Evolutionary conservation across 306 rosid genomes (phyloP).

Genomic region (Cucurbita maxima): DNA sequence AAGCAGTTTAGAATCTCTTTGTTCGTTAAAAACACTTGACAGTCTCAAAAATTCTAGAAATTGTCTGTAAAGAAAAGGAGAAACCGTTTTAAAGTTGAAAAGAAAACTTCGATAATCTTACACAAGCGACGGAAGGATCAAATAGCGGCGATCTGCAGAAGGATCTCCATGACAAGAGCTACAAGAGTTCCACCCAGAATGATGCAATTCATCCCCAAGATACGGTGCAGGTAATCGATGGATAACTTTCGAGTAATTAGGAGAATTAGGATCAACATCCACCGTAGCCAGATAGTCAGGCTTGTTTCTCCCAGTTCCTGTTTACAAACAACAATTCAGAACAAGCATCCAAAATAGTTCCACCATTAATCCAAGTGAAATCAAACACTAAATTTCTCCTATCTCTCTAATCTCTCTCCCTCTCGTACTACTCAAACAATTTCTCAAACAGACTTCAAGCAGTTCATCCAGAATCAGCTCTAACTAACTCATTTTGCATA

Average conservation of each 20-base stretch:
- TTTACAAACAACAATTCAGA: background rate
- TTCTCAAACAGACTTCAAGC: background rate
- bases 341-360: background rate
- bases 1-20: background rate
- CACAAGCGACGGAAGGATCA: slow-evolving; percentile 62
- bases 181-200: slow-evolving; percentile 89
- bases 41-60: background rate
- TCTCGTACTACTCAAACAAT: background rate
- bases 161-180: slow-evolving; percentile 96
- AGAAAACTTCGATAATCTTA: slow-evolving; percentile 14
- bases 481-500: background rate
- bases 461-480: background rate
- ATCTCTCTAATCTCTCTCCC: background rate
- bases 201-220: slow-evolving; percentile 81
- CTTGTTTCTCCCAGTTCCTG: slow-evolving; percentile 81
- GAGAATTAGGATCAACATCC: slow-evolving; percentile 75
- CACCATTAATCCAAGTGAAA: background rate
- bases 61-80: background rate
- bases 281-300: slow-evolving; percentile 93
- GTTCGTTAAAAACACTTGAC: background rate
- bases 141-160: slow-evolving; percentile 42
- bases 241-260: slow-evolving; percentile 68
- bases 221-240: slow-evolving; percentile 52
- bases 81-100: background rate
- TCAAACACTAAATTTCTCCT: background rate